Evolutionary conservation across 805 yeast genomes (phyloP), one percentile per base, ranked within the genome.

Genomic region (Ogataea pilisensis): DNA sequence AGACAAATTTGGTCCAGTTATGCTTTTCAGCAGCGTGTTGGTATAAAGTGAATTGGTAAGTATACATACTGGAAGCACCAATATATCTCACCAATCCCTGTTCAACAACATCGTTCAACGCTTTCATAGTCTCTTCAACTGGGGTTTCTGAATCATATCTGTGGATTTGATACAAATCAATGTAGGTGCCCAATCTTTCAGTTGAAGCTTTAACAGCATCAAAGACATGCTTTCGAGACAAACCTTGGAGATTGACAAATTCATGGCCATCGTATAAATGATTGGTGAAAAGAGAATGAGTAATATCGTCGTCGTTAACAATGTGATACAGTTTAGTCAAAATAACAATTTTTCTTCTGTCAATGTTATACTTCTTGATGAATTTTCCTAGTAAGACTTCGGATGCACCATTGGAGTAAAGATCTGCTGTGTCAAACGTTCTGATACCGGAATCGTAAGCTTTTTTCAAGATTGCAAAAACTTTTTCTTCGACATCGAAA

Each of bases 41-140:
- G 55, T 76, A 53, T 49, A 67, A 69, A 5, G 69, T 76, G 53
- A 80, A 78, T 50, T 80, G 78, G 21, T 62, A 57, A 2, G 80
- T 73, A 48, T 65, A 64, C 84, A 80, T 78, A 1, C 80, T 60
- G 1, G 83, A 78, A 1, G 85, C 83, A 19, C 85, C 85, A 42
- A 80, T 68, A 57, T 79, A 79, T 33, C 82, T 63, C 5, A 68
- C 69, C 29, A 63, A 53, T 14, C 82, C 82, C 34, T 51, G 44
- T 32, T 66, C 64, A 25, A 76, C 73, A 17, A 73, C 66, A 45
- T 72, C 77, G 53, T 79, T 72, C 54, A 79, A 60, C 0, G 83
- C 73, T 50, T 60, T 70, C 81, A 79, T 77, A 25, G 69, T 70
- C 51, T 80, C 85, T 35, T 66, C 66, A 39, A 69, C 65, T 24